Conservation (phyloP, 371 early-diverging fungal species). For the Parasitella parasitica region DNA sequence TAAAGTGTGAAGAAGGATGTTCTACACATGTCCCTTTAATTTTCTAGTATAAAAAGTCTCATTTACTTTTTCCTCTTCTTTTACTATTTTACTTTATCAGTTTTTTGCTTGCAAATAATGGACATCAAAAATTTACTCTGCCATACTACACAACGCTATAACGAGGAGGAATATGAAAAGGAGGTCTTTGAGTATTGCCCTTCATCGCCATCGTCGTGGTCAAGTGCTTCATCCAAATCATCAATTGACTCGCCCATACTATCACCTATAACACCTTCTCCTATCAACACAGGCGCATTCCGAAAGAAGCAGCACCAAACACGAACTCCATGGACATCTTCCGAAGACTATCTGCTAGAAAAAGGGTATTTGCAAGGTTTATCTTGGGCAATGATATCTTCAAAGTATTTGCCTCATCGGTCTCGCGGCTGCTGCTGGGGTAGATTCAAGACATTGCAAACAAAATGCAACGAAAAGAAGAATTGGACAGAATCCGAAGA, state of each 20-base stretch:
- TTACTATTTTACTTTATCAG: neutral
- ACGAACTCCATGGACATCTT: conserved; percentile 40
- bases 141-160: conserved; percentile 4
- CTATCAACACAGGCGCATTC: neutral
- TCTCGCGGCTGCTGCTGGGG: conserved; percentile 51
- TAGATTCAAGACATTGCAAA: conserved; percentile 39
- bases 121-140: conserved; percentile 41
- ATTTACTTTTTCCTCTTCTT: neutral
- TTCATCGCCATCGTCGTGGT: conserved; percentile 7
- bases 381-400: conserved; percentile 47
- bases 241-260: conserved; percentile 19
- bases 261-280: conserved; percentile 5
- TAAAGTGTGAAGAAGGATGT: neutral
- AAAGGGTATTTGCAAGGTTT: conserved; percentile 43
- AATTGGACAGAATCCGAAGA: conserved; percentile 36
- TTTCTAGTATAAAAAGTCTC: neutral
- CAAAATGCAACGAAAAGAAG: conserved; percentile 30
- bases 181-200: conserved; percentile 8
- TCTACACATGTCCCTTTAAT: neutral
- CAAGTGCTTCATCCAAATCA: conserved; percentile 16
- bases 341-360: conserved; percentile 38
- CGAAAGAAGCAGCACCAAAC: conserved; percentile 25
- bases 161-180: conserved; percentile 7
- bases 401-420: conserved; percentile 43
- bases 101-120: conserved; percentile 25